Conservation (phyloP, 2,329 filamentous ascomycete genomes). For the Arthroderma sp. region DNA sequence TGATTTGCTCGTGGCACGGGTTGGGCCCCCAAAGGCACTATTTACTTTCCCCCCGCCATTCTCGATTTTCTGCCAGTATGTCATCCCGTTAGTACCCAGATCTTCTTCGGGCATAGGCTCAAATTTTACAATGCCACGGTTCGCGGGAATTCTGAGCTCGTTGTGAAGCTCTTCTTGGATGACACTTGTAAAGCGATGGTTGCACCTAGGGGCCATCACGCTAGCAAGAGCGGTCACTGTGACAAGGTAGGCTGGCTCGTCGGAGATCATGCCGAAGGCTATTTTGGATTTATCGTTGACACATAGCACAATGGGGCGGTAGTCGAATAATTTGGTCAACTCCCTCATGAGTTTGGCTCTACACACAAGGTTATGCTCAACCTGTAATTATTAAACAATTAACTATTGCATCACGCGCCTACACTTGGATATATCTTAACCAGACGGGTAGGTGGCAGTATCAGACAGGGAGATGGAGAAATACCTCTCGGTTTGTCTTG, state of each 20-base stretch:
- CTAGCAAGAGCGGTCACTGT: constrained; percentile 58
- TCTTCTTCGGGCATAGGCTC: constrained; percentile 58
- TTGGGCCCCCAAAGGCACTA: no score
- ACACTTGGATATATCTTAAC: neutral
- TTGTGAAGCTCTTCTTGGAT: constrained; percentile 66
- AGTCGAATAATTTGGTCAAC: constrained; percentile 8
- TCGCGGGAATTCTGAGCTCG: constrained; percentile 51
- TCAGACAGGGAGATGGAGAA: neutral
- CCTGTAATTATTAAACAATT: neutral
- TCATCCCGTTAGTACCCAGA: constrained; percentile 58
- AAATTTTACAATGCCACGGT: constrained; percentile 63
- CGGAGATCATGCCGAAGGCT: constrained; percentile 55
- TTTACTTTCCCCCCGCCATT: constrained; percentile 33
- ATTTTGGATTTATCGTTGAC: constrained; percentile 65
- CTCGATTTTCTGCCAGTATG: constrained; percentile 55
- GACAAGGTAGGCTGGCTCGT: constrained; percentile 68
- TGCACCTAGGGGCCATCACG: constrained; percentile 59
- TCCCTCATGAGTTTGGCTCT: constrained; percentile 12
- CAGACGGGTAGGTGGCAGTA: neutral
- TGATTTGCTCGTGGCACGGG: constrained; percentile 27
- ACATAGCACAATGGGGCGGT: constrained; percentile 28
- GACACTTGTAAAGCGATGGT: constrained; percentile 67
- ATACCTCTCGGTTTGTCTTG: constrained; percentile 52
- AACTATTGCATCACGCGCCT: neutral
- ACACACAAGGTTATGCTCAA: neutral